phyloP scores from a whole-genome alignment of 2,329 filamentous ascomycete species.

The Colletotrichum australisinense region DNA sequence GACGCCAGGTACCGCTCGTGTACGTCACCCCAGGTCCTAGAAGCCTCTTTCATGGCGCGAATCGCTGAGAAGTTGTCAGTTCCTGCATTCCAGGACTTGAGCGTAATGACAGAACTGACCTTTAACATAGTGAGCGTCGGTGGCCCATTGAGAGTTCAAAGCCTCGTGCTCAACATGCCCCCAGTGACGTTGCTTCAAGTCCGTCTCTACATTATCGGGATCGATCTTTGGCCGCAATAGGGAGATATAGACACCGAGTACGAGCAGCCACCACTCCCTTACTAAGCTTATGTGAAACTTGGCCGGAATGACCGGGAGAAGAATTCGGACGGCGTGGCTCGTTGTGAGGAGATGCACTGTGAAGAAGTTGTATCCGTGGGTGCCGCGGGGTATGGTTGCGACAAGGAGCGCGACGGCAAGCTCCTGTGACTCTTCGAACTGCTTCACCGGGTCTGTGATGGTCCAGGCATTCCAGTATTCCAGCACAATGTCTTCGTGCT shows the following conservation, averaged over 20 bases:
- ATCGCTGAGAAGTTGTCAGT: constrained; percentile 58
- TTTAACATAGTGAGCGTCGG: constrained; percentile 89
- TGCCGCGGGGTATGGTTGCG: constrained; percentile 66
- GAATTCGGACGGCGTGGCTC: constrained; percentile 87
- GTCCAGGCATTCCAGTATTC: constrained; percentile 95
- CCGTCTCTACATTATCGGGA: constrained; percentile 70
- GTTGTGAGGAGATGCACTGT: constrained; percentile 85
- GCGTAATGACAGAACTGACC: constrained; percentile 55
- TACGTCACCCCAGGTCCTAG: constrained; percentile 79
- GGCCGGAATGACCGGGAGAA: constrained; percentile 81
- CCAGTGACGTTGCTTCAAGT: constrained; percentile 78
- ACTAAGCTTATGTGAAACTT: constrained; percentile 80
- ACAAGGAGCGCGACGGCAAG: constrained; percentile 72
- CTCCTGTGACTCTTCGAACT: constrained; percentile 80
- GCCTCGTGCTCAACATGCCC: constrained; percentile 79
- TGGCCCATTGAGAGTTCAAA: constrained; percentile 73
- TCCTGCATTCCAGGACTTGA: not conserved
- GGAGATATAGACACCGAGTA: constrained; percentile 80
- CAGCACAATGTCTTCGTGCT: constrained; percentile 77
- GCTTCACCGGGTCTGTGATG: constrained; percentile 74
- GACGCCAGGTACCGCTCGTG: constrained; percentile 74
- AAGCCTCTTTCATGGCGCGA: constrained; percentile 79
- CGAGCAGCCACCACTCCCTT: constrained; percentile 90
- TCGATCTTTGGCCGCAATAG: constrained; percentile 80
- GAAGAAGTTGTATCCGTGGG: constrained; percentile 83